Conservation (phyloP, 768 basidiomycete genomes). For the Lyophyllum shimeji region DNA sequence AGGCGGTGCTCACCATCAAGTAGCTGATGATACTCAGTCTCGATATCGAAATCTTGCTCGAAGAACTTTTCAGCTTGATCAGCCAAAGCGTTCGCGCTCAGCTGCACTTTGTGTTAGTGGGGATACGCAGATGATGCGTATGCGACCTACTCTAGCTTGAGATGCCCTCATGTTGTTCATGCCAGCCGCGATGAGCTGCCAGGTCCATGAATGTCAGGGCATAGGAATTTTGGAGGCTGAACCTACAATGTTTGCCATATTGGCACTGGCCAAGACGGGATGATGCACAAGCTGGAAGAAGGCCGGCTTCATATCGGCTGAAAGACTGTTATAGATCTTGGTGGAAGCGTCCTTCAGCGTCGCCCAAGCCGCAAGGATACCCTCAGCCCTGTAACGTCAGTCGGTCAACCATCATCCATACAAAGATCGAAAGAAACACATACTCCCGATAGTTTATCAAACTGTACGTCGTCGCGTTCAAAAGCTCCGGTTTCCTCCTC, state of each 20-base stretch:
- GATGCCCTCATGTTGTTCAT: conserved; percentile 59
- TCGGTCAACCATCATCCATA: neutral
- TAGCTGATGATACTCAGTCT: conserved; percentile 57
- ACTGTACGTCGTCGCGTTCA: conserved; percentile 62
- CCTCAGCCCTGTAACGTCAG: conserved; percentile 49
- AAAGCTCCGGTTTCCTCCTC: conserved; percentile 64
- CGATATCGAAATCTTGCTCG: conserved; percentile 60
- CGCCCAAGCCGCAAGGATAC: conserved; percentile 50
- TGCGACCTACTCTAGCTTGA: conserved; percentile 48
- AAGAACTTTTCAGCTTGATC: conserved; percentile 56
- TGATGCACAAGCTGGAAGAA: conserved; percentile 77
- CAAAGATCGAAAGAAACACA: conserved; percentile 20
- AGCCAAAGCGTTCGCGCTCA: conserved; percentile 59
- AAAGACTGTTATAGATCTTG: conserved; percentile 52
- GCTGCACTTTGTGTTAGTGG: conserved; percentile 16
- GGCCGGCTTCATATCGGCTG: conserved; percentile 46
- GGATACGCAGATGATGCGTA: neutral
- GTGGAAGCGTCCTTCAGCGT: conserved; percentile 48
- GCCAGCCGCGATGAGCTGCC: conserved; percentile 53
- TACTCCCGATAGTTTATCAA: conserved; percentile 70
- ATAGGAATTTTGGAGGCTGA: neutral
- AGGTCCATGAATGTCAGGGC: neutral
- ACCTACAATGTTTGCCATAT: conserved; percentile 50
- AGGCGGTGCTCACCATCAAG: conserved; percentile 42
- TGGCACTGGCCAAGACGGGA: conserved; percentile 57